Evolutionary conservation across 2,329 filamentous ascomycete species (phyloP).

Genomic region (Penicillium psychrosexuale): DNA sequence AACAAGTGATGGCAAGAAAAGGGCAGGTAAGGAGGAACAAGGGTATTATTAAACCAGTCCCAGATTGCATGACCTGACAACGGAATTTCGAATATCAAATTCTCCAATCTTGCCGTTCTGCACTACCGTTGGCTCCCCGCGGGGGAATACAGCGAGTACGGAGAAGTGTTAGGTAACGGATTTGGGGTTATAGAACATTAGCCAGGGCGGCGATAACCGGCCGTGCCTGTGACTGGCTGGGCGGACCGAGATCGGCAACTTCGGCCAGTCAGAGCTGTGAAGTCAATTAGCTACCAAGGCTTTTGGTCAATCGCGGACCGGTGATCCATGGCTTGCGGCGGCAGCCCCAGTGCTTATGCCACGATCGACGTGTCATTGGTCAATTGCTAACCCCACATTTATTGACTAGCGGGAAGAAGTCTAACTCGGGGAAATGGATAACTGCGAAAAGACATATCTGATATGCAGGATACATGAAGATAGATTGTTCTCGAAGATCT

Average conservation of each 20-base stretch:
- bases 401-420: background rate
- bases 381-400: background rate
- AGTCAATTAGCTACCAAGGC: background rate
- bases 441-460: background rate
- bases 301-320: conserved; percentile 6
- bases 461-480: background rate
- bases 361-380: background rate
- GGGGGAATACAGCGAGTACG: conserved; percentile 8
- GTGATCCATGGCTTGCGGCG: conserved; percentile 5
- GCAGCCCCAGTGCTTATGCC: conserved; percentile 15
- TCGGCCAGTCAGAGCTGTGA: conserved; percentile 10
- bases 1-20: conserved; percentile 5
- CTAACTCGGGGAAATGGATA: conserved; percentile 5
- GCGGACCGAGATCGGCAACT: conserved; percentile 13
- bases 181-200: conserved; percentile 17
- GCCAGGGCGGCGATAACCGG: conserved; percentile 10
- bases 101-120: conserved; percentile 7
- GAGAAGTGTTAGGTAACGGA: conserved; percentile 24
- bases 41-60: conserved; percentile 5
- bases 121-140: conserved; percentile 8
- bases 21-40: background rate
- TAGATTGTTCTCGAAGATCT: background rate
- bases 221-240: conserved; percentile 9
- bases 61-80: conserved; percentile 11
- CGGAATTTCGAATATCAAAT: conserved; percentile 16